Percentiles rank a stretch among this genome's conserved stretches.
Conservation (phyloP, 140 eudicot genomes). For the Eryngium alpinum region DNA sequence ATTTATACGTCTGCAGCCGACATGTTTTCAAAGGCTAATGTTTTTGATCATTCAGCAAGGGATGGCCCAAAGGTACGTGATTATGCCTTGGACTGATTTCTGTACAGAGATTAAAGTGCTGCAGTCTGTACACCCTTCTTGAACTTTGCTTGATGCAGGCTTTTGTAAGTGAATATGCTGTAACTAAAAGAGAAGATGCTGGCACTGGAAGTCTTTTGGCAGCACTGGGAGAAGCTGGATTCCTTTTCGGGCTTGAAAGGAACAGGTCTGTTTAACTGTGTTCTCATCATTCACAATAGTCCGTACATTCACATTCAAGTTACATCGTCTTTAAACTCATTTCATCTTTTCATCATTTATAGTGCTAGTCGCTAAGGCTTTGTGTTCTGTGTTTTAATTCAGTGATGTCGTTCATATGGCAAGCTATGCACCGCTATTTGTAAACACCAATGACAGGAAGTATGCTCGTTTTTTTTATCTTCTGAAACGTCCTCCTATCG, state of each 20-base stretch:
- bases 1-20: constrained; percentile 47
- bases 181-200: constrained; percentile 57
- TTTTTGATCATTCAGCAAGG: constrained; percentile 56
- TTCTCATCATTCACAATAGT: background rate
- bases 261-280: constrained; percentile 46
- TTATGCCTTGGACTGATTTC: constrained; percentile 12
- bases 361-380: background rate
- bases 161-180: constrained; percentile 96
- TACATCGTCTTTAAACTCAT: background rate
- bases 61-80: constrained; percentile 97
- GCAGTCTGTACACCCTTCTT: background rate
- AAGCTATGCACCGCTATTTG: constrained; percentile 88
- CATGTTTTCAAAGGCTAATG: constrained; percentile 46
- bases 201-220: constrained; percentile 86
- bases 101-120: background rate
- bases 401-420: constrained; percentile 89
- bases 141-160: constrained; percentile 44
- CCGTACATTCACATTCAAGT: background rate
- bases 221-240: constrained; percentile 86
- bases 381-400: constrained; percentile 21
- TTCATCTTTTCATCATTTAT: background rate
- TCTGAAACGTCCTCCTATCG: background rate
- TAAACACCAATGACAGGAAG: constrained; percentile 56
- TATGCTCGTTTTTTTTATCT: constrained; percentile 22
- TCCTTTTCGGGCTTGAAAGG: constrained; percentile 78